These are phyloP conservation scores for Verticillium albo-atrum DNA, from an alignment of 2,329 filamentous ascomycete species.

Conservation along the genomic window DNA sequence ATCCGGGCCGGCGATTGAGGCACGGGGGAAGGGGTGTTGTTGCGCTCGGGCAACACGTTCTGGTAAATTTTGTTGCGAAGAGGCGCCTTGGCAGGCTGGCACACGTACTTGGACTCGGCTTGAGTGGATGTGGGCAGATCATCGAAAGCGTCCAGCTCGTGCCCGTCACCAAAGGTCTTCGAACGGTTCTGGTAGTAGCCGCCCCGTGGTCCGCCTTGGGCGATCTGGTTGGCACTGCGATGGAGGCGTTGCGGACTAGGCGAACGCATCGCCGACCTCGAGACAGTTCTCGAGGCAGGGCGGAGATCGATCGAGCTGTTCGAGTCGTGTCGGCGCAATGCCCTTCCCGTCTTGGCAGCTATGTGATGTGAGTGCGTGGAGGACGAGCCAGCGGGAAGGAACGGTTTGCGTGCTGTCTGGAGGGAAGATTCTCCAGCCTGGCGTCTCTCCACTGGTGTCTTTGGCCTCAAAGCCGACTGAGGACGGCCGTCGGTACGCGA, in stretches of 20 bases:
- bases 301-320: constrained; percentile 60
- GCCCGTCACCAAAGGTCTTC: constrained; percentile 83
- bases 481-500: constrained; percentile 53
- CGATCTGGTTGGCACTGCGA: constrained; percentile 25
- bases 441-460: constrained; percentile 64
- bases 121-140: constrained; percentile 85
- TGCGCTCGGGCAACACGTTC: constrained; percentile 50
- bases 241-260: constrained; percentile 51
- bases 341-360: constrained; percentile 63
- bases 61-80: constrained; percentile 54
- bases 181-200: constrained; percentile 32
- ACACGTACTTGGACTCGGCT: constrained; percentile 77
- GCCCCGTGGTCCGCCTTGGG: constrained; percentile 13
- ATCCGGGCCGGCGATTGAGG: constrained; percentile 49
- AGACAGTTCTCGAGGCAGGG: constrained; percentile 52
- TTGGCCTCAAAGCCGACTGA: constrained; percentile 53
- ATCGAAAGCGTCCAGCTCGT: constrained; percentile 89
- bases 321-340: constrained; percentile 77
- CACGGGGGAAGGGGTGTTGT: constrained; percentile 47
- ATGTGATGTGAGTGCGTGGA: constrained; percentile 75
- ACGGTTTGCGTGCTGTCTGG: constrained; percentile 61
- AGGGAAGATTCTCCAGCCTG: constrained; percentile 46
- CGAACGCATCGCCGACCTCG: constrained; percentile 54
- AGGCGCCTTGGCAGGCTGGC: constrained; percentile 68
- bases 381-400: constrained; percentile 72